Evolutionary conservation across 73 alveolate species (phyloP), one percentile per base, ranked within the genome.

Genomic region (Paramecium caudatum): DNA sequence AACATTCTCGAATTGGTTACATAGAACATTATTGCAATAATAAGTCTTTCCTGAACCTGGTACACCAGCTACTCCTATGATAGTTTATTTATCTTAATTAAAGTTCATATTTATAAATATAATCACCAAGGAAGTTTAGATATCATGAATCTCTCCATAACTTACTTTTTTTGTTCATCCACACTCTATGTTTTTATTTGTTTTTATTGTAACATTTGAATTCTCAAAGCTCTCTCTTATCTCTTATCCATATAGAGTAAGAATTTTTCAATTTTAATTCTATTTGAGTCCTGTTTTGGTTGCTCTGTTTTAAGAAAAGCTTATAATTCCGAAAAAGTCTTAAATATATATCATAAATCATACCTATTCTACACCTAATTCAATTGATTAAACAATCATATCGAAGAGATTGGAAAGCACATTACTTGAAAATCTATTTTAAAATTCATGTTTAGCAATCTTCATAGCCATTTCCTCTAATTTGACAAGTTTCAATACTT

Each of bases 1-100:
- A 19, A 34, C 47, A 86, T 86, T 23, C 10, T 41, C 39, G 19
- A 41, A 49, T 37, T 62, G 10, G 61, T 43, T 23, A 5, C 16
- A 8, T 37, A 86, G 36, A 12, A 86, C 16, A 46, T 86, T 61
- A 39, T 86, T 23, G 33, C 86, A 49, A 36, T 63, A 78, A 43
- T 70, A 62, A 0, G 90, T 62, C 55, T 86, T 86, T 27, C 93
- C 93, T 5, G 90, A 47, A 0, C 93, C 93, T 10, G 93, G 93
- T 37, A 86, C 84, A 7, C 93, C 93, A 13, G 80, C 93, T 37
- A 86, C 46, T 16, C 90, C 93, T 1, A 86, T 63, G 2, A 86
- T 32, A 23, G 43, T 62, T 86, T 86, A 33, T 23, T 63, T 86
- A 5, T 21, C 80, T 23, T 55, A 37, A 10, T 55, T 55, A 1